A percentile compares a stretch with the other conserved stretches of the same genome.
phyloP scores from a whole-genome alignment of 2,329 filamentous ascomycete species.

The Paecilomyces sp. region DNA sequence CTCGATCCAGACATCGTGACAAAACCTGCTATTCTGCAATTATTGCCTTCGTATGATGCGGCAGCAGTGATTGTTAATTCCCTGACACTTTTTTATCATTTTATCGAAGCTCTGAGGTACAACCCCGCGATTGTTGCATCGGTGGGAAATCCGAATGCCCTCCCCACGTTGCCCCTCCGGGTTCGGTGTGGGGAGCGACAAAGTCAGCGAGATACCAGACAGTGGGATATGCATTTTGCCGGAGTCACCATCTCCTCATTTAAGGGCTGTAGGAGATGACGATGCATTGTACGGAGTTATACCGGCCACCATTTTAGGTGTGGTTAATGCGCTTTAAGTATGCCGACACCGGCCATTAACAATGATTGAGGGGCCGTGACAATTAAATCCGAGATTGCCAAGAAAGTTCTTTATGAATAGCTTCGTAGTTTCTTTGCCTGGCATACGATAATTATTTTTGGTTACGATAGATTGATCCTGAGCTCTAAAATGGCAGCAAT shows the following conservation, averaged over 20 bases:
- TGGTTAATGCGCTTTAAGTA: background rate
- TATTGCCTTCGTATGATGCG: background rate
- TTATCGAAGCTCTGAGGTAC: slow-evolving; percentile 5
- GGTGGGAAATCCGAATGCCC: background rate
- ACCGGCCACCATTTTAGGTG: background rate
- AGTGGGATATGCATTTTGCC: background rate
- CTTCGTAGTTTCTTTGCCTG: background rate
- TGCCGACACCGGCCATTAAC: background rate
- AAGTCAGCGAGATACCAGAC: background rate
- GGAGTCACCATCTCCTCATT: background rate
- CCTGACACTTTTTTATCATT: background rate
- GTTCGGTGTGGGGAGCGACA: background rate
- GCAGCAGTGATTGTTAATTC: background rate
- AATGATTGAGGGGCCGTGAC: background rate
- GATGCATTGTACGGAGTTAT: background rate
- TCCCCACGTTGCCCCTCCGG: background rate
- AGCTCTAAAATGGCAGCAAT: slow-evolving; percentile 8
- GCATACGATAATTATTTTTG: background rate
- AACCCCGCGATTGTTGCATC: background rate
- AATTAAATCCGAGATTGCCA: background rate
- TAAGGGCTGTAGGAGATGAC: background rate
- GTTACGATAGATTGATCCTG: background rate
- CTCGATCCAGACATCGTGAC: background rate
- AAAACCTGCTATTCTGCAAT: background rate
- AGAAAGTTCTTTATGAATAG: background rate